Percentiles rank a stretch among this genome's conserved stretches.
phyloP scores from a whole-genome alignment of 2,329 filamentous ascomycete genomes.

The Claviceps purpurea region DNA sequence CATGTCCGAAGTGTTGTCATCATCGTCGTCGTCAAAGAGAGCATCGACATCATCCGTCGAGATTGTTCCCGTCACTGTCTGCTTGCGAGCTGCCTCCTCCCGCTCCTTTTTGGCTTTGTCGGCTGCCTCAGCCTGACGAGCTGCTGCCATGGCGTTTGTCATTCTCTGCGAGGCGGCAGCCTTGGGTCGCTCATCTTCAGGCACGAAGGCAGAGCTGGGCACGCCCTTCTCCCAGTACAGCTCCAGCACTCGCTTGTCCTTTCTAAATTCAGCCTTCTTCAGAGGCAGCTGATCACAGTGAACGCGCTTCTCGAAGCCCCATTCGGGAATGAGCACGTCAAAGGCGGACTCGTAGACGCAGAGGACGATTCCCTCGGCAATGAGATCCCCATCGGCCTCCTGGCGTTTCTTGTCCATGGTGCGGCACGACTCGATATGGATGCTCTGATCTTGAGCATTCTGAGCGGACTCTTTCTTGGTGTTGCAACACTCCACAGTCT shows the following conservation, averaged over 20 bases:
- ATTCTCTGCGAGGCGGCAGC: conserved; percentile 60
- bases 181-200: conserved; percentile 92
- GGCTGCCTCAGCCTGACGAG: conserved; percentile 68
- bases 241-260: conserved; percentile 86
- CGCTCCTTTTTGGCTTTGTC: conserved; percentile 72
- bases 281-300: conserved; percentile 96
- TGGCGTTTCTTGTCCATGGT: conserved; percentile 86
- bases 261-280: conserved; percentile 98
- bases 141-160: conserved; percentile 61
- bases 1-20: conserved; percentile 74
- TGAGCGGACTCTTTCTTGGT: conserved; percentile 98
- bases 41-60: conserved; percentile 87
- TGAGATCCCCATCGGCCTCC: conserved; percentile 77
- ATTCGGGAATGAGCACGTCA: conserved; percentile 94
- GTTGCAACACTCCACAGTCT: conserved; percentile 92
- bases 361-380: conserved; percentile 89
- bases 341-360: conserved; percentile 98
- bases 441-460: conserved; percentile 94
- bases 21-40: conserved; percentile 90
- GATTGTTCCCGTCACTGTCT: conserved; percentile 89
- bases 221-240: conserved; percentile 99
- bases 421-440: conserved; percentile 94
- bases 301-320: conserved; percentile 97
- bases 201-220: conserved; percentile 87
- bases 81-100: conserved; percentile 81